These are phyloP conservation scores for Fagopyrum esculentum DNA, from an alignment of 148 eudicot species.

Conservation along the genomic window DNA sequence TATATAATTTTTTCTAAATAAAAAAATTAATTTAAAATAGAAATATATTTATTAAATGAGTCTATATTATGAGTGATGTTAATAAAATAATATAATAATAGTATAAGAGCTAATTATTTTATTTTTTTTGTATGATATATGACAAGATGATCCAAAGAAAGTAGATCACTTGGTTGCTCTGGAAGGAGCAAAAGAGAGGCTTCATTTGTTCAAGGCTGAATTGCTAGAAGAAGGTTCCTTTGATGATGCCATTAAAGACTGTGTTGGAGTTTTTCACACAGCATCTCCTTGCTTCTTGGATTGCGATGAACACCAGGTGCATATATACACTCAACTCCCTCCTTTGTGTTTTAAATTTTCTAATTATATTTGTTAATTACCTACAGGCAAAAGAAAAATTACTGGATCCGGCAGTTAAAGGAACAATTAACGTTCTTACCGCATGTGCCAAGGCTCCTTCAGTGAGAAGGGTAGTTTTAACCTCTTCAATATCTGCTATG, in stretches of 20 bases:
- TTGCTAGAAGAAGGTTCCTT: constrained; percentile 8
- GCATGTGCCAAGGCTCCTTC: constrained; percentile 38
- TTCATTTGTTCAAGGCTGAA: constrained; percentile 2
- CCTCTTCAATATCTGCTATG: constrained; percentile 55
- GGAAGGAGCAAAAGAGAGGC: constrained; percentile 9
- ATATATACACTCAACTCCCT: too few species aligned
- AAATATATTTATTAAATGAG: too few species aligned
- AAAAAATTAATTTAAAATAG: too few species aligned
- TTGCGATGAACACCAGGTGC: not conserved
- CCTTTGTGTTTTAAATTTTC: not conserved
- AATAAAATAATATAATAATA: too few species aligned
- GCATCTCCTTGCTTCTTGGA: not conserved
- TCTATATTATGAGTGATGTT: too few species aligned
- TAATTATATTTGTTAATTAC: not conserved
- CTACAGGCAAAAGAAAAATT: constrained; percentile 31
- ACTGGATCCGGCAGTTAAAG: constrained; percentile 53
- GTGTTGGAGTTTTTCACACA: constrained; percentile 5
- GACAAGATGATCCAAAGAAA: constrained; percentile 5
- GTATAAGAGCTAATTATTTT: too few species aligned
- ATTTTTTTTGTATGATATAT: too few species aligned
- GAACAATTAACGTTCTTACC: constrained; percentile 49
- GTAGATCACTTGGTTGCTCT: constrained; percentile 10
- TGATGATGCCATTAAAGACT: not conserved
- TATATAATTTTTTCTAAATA: too few species aligned
- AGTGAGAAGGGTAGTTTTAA: constrained; percentile 40